These are phyloP conservation scores for Massarina eburnea DNA, from an alignment of 2,329 filamentous ascomycete genomes.

Conservation along the genomic window DNA sequence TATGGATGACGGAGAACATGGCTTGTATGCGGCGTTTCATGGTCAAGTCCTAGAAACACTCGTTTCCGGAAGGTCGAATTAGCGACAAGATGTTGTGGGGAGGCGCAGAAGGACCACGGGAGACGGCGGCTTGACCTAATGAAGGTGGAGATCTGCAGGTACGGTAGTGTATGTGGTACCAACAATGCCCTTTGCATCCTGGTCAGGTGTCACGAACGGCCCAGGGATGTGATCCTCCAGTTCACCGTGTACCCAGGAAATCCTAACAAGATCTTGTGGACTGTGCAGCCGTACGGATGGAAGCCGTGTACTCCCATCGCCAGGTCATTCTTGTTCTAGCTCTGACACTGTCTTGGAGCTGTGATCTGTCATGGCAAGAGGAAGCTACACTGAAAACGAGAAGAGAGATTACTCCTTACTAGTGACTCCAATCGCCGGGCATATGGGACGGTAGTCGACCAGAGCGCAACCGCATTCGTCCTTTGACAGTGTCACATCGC, in stretches of 20 bases:
- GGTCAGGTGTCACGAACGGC: slow-evolving; percentile 14
- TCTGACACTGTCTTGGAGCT: not conserved
- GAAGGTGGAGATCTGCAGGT: slow-evolving; percentile 26
- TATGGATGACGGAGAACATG: slow-evolving; percentile 8
- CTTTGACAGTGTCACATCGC: slow-evolving; percentile 7
- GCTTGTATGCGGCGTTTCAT: slow-evolving; percentile 17
- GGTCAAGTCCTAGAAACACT: slow-evolving; percentile 18
- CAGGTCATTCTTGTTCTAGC: not conserved
- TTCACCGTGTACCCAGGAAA: not conserved
- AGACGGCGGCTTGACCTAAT: slow-evolving; percentile 24
- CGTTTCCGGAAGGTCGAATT: slow-evolving; percentile 28
- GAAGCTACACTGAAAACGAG: slow-evolving; percentile 3
- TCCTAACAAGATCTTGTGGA: slow-evolving; percentile 2
- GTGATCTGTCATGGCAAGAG: not conserved
- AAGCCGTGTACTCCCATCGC: not conserved
- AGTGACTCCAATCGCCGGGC: slow-evolving; percentile 1
- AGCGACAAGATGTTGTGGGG: slow-evolving; percentile 21
- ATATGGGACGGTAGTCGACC: slow-evolving; percentile 6
- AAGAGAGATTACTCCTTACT: not conserved
- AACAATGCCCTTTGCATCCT: slow-evolving; percentile 6
- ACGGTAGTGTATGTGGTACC: slow-evolving; percentile 16
- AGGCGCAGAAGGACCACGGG: slow-evolving; percentile 18
- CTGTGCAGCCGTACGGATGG: slow-evolving; percentile 1
- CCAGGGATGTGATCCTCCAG: slow-evolving; percentile 9
- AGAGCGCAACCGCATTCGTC: slow-evolving; percentile 10